Conservation (phyloP, 179 eudicot species). For the Amaranthus tricolor region DNA sequence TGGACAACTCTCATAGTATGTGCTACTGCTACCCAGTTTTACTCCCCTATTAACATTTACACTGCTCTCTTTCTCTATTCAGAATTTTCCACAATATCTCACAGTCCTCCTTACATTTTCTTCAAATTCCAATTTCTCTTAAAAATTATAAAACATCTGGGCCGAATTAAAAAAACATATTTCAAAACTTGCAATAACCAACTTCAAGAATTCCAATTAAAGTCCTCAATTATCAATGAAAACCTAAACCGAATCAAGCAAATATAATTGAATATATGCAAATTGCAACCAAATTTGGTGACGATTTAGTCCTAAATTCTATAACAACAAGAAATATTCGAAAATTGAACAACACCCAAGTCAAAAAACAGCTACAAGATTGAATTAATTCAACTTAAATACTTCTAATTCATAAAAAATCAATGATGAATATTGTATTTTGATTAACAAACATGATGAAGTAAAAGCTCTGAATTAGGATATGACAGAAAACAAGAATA, state of each 20-base stretch:
- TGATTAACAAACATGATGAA: not conserved
- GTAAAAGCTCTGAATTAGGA: not conserved
- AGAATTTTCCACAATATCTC: not conserved
- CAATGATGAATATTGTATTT: not conserved
- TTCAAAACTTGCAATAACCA: not conserved
- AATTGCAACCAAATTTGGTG: not conserved
- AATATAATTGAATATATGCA: not conserved
- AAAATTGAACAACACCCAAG: slow-evolving; percentile 9
- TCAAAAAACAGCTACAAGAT: not conserved
- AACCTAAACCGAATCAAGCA: not conserved
- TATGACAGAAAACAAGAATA: not conserved
- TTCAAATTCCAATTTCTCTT: not conserved
- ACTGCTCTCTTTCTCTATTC: not conserved
- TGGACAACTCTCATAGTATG: not conserved
- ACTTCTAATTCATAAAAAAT: not conserved
- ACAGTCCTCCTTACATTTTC: not conserved
- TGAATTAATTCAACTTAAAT: not conserved
- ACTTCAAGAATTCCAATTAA: not conserved
- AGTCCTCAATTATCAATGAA: not conserved
- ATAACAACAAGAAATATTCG: not conserved
- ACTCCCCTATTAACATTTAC: not conserved
- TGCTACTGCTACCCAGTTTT: not conserved
- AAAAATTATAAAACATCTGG: not conserved
- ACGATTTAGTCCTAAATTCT: not conserved
- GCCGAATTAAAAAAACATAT: not conserved